Evolutionary conservation across 768 basidiomycete species (phyloP).

Genomic region (Russula emetica): DNA sequence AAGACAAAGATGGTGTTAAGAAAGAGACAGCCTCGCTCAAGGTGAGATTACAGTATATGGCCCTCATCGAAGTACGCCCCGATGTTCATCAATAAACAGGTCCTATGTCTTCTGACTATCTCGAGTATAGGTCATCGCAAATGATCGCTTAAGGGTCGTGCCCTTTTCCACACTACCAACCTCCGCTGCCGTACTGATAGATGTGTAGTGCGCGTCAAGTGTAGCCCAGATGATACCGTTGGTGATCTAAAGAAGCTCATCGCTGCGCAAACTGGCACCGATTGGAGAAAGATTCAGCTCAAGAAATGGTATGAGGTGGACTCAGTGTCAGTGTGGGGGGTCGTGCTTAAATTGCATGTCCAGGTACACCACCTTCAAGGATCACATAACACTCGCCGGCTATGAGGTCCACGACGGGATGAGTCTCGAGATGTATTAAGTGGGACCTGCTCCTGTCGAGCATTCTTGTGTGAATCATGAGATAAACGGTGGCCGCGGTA

Average conservation of each 20-base stretch:
- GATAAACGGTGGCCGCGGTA: no score
- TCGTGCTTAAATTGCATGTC: not conserved
- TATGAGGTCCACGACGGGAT: slow-evolving; percentile 93
- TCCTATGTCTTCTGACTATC: not conserved
- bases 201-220: slow-evolving; percentile 83
- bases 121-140: slow-evolving; percentile 74
- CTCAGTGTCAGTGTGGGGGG: not conserved
- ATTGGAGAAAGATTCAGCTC: slow-evolving; percentile 76
- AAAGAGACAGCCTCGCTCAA: no score
- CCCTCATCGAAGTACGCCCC: slow-evolving; percentile 35
- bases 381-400: slow-evolving; percentile 89
- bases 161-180: not conserved
- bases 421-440: slow-evolving; percentile 87
- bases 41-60: slow-evolving; percentile 32
- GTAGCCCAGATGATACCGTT: slow-evolving; percentile 91
- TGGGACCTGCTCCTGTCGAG: not conserved
- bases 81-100: not conserved
- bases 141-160: slow-evolving; percentile 89
- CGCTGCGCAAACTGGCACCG: slow-evolving; percentile 92
- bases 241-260: slow-evolving; percentile 97
- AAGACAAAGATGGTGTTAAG: no score
- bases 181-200: slow-evolving; percentile 4
- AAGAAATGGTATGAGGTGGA: slow-evolving; percentile 83
- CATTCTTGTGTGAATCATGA: no score
- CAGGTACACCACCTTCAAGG: slow-evolving; percentile 95